Conservation (phyloP, 441 rosid species). For the Populus hybrid region DNA sequence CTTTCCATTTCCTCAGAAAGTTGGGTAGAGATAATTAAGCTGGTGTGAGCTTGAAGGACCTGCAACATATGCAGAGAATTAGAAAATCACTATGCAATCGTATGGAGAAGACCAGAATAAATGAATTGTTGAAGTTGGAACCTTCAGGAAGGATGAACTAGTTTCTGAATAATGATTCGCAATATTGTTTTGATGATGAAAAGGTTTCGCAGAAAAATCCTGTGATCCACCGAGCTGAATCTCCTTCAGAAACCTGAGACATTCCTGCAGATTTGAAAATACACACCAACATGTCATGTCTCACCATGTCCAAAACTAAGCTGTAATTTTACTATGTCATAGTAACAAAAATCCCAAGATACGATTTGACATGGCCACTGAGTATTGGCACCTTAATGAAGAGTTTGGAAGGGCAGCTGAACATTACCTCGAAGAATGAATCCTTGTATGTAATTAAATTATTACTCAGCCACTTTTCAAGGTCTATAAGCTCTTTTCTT, state of each 20-base stretch:
- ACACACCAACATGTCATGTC: conserved; percentile 20
- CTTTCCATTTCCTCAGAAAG: conserved; percentile 76
- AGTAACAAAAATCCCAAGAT: background rate
- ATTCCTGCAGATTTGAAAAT: conserved; percentile 58
- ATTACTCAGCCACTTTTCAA: conserved; percentile 82
- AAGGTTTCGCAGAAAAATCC: conserved; percentile 62
- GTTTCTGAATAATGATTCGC: conserved; percentile 63
- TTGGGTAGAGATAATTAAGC: conserved; percentile 46
- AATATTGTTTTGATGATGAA: conserved; percentile 57
- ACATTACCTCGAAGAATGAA: conserved; percentile 73
- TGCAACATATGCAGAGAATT: conserved; percentile 26
- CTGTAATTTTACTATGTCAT: background rate
- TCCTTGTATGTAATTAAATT: conserved; percentile 61
- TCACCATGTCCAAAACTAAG: background rate
- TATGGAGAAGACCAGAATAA: background rate
- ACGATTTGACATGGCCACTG: background rate
- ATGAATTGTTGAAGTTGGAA: conserved; percentile 25
- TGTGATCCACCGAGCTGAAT: conserved; percentile 66
- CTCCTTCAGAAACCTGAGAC: conserved; percentile 80
- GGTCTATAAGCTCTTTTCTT: conserved; percentile 64
- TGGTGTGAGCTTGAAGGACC: conserved; percentile 68
- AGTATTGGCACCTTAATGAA: background rate
- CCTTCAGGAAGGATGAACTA: conserved; percentile 69
- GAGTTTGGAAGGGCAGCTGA: background rate
- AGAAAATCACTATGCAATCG: background rate